Conservation (phyloP, 495 filamentous ascomycete species). For the Aspergillus taichungensis region DNA sequence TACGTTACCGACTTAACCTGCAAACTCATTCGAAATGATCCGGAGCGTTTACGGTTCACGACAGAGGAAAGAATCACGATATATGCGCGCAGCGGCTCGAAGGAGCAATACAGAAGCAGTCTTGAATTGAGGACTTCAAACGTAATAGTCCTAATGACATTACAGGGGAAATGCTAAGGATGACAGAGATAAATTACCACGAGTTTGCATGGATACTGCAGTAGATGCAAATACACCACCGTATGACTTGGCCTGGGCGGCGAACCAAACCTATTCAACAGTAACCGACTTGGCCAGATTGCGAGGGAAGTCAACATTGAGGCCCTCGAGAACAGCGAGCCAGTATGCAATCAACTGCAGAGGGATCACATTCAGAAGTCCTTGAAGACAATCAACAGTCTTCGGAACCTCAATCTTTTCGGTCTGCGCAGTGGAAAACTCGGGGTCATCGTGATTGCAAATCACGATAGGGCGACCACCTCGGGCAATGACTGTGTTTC, state of each 20-base stretch:
- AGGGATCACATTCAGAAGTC: constrained; percentile 94
- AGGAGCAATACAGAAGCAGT: too few relatives aligned
- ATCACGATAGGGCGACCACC: constrained; percentile 94
- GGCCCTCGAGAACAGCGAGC: constrained; percentile 89
- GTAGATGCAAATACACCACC: too few relatives aligned
- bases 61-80: too few relatives aligned
- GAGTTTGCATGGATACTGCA: too few relatives aligned
- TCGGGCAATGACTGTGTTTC: constrained; percentile 70
- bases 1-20: too few relatives aligned
- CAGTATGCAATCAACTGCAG: constrained; percentile 97
- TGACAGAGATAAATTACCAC: too few relatives aligned
- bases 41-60: too few relatives aligned
- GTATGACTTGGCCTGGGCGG: background rate
- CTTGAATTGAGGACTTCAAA: too few relatives aligned
- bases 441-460: constrained; percentile 82
- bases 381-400: constrained; percentile 92
- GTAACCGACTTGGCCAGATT: constrained; percentile 99
- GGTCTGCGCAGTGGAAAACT: constrained; percentile 78
- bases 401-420: constrained; percentile 96
- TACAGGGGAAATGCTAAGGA: too few relatives aligned
- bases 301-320: constrained; percentile 95
- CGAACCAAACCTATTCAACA: constrained; percentile 64
- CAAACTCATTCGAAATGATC: too few relatives aligned
- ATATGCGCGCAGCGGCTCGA: too few relatives aligned
- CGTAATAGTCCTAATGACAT: too few relatives aligned